Evolutionary conservation across 768 basidiomycete species (phyloP).

Genomic region (Tephrocybe sp.): DNA sequence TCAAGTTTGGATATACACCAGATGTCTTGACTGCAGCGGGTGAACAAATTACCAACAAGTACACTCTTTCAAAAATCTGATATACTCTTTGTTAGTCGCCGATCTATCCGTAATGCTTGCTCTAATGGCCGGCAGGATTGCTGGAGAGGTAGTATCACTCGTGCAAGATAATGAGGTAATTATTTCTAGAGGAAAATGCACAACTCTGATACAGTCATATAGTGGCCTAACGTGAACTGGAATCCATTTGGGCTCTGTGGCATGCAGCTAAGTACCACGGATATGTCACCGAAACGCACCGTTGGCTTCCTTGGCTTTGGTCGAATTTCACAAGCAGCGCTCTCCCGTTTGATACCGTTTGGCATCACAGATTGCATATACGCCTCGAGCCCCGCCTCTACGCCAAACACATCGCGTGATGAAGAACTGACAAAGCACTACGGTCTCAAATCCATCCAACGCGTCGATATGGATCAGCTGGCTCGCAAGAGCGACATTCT

Average conservation of each 20-base stretch:
- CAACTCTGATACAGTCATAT: background rate
- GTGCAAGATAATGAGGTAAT: constrained; percentile 72
- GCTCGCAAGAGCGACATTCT: constrained; percentile 82
- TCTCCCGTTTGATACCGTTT: constrained; percentile 79
- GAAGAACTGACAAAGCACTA: constrained; percentile 29
- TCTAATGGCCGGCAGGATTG: constrained; percentile 91
- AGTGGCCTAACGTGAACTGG: constrained; percentile 87
- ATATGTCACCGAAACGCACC: constrained; percentile 54
- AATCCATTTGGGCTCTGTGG: constrained; percentile 85
- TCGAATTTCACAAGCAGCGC: constrained; percentile 85
- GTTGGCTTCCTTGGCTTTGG: constrained; percentile 95
- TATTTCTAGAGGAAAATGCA: background rate
- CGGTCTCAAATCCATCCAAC: constrained; percentile 42
- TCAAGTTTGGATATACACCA: constrained; percentile 89
- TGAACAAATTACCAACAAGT: constrained; percentile 22
- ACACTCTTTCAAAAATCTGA: background rate
- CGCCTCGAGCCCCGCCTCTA: constrained; percentile 53
- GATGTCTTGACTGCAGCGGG: constrained; percentile 93
- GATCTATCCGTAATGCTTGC: constrained; percentile 89
- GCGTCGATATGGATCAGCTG: constrained; percentile 65
- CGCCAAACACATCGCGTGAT: constrained; percentile 44
- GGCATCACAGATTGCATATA: constrained; percentile 78
- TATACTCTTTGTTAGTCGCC: constrained; percentile 57
- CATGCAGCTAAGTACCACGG: constrained; percentile 66
- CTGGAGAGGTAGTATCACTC: constrained; percentile 57